Evolutionary conservation across 176 grass and related monocot species (phyloP).

Genomic region (Raddia distichophylla): DNA sequence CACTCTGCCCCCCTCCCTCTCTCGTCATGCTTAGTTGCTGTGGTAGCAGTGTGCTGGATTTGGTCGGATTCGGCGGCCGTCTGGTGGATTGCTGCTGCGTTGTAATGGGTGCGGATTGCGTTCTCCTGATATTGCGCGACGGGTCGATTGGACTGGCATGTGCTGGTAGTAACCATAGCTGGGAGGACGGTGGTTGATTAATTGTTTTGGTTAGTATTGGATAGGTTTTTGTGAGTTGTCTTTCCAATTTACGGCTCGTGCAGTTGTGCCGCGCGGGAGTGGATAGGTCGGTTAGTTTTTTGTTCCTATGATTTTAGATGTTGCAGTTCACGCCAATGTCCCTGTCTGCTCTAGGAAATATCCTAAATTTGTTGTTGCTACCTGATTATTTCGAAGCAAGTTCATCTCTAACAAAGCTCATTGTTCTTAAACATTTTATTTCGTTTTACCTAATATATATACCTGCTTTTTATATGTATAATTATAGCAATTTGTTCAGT

Average conservation of each 20-base stretch:
- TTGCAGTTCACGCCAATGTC: not conserved
- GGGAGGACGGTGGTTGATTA: not conserved
- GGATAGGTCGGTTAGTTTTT: conserved; percentile 21
- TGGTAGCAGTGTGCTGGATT: not conserved
- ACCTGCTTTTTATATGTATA: not conserved
- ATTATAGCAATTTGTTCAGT: conserved; percentile 1
- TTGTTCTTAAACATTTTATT: conserved; percentile 21
- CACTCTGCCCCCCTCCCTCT: not conserved
- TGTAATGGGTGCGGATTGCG: not conserved
- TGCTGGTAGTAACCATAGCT: not conserved
- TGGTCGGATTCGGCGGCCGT: not conserved
- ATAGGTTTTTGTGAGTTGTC: not conserved
- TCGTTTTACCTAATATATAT: conserved; percentile 9
- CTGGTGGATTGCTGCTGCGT: not conserved
- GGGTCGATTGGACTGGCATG: not conserved
- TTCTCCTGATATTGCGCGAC: not conserved
- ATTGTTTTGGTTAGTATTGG: not conserved
- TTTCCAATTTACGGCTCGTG: conserved; percentile 5
- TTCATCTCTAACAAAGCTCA: not conserved
- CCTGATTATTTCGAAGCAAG: conserved; percentile 4
- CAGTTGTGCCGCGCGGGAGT: not conserved
- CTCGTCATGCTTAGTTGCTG: not conserved
- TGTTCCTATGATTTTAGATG: not conserved
- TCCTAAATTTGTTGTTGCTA: conserved; percentile 16
- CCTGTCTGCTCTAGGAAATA: conserved; percentile 13